A percentile compares a stretch with the other conserved stretches of the same genome.
Evolutionary conservation across 441 rosid genomes (phyloP).

Genomic region (Lepidium campestre): DNA sequence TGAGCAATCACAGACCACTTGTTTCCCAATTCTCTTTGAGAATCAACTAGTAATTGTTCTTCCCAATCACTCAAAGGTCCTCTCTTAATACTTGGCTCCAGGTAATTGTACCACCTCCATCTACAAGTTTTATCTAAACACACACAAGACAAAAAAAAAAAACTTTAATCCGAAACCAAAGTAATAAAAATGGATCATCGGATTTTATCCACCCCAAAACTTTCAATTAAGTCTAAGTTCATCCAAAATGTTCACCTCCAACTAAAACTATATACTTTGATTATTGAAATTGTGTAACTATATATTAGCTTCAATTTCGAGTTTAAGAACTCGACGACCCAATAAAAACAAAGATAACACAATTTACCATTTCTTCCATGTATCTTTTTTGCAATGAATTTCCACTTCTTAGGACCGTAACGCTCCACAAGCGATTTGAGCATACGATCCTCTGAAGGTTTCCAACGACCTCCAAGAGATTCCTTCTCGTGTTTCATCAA

Average conservation of each 20-base stretch:
- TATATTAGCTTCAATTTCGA: too few relatives aligned
- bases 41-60: neutral
- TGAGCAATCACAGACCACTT: neutral
- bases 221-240: too few relatives aligned
- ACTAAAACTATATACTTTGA: too few relatives aligned
- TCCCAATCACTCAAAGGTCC: neutral
- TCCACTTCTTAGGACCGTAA: constrained; percentile 35
- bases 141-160: neutral
- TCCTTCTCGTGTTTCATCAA: neutral
- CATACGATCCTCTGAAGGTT: too few relatives aligned
- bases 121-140: neutral
- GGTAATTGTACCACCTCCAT: neutral
- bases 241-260: too few relatives aligned
- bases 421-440: too few relatives aligned
- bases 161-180: neutral
- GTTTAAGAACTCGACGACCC: too few relatives aligned
- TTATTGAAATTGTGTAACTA: too few relatives aligned
- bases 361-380: constrained; percentile 65
- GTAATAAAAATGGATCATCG: too few relatives aligned
- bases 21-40: neutral
- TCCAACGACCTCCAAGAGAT: too few relatives aligned
- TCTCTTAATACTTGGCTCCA: neutral
- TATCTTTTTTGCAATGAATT: constrained; percentile 54
- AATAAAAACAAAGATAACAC: too few relatives aligned
- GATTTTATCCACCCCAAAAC: too few relatives aligned